Evolutionary conservation across 129 eudicot genomes (phyloP), one percentile per base, ranked within the genome.

Genomic region (Oenanthe sinensis): DNA sequence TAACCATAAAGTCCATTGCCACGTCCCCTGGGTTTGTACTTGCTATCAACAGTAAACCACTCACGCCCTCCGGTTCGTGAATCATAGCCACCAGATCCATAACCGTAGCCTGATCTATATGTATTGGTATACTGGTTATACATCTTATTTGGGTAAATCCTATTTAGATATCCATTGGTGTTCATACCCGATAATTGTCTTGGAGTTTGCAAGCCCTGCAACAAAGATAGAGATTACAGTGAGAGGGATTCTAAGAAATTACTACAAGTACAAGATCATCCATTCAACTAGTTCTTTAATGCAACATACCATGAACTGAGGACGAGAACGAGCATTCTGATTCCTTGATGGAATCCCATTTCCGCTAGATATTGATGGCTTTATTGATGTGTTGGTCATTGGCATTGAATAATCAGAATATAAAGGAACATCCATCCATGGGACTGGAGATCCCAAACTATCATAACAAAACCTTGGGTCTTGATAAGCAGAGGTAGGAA

Each of bases 1-100:
- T 86, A 90, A 1, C 85, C 85, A 52, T 77, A 89, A 60, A 67
- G 79, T 37, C 90, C 89, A 67, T 90, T 90, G 46, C 84, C 42
- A 5, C 42, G 65, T 4, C 91, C 94, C 84, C 92, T 90, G 17
- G 92, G 85, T 63, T 85, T 93, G 88, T 78, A 89, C 85, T 89
- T 93, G 83, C 47, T 84, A 85, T 89, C 98, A 40, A 76, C 84
- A n/a, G 87, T 28, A 40, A 86, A 28, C 94, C 92, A 93, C 39
- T 92, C 90, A 49, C 91, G 88, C 6, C 87, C 88, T 52, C 63
- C 78, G 0, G 28, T 40, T 50, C 92, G 88, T 1, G 90, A 72
- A 69, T 87, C 89, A 79, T 87, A 93, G 47, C 81, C 84, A 74
- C 81, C 87, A 46, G 93, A 84, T 20, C 89, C 93, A 44, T 82